Base-by-base conservation (phyloP, 441 rosid species). In the Monsonia emarginata region DNA sequence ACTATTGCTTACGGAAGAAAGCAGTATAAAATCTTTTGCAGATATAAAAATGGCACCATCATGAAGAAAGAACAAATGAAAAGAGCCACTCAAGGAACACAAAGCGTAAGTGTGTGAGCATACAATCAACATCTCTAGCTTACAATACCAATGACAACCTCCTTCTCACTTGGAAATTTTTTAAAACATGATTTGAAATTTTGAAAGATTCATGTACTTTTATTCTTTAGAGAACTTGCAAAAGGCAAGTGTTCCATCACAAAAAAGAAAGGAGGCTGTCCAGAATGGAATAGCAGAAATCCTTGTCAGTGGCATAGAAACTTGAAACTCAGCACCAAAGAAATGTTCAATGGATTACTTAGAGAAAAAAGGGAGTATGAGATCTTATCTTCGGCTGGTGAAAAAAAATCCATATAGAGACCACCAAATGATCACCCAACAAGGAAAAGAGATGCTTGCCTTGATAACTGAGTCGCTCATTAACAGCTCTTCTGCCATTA, bases 401-500 rank as follows among this genome's bases (percentile, higher is more conserved):
- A 40, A 13, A 40, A 40, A 11, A 42, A 42, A 42, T 42, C 4
- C 18, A 42, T 13, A 7, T 38, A 38, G 2, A 71, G 22, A 64
- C 26, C 31, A 28, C 13, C 13, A 68, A 18, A 19, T 11, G 7
- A 19, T 4, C n/a, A 48, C 22, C 22, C 13, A 8, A 61, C 8
- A 5, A 40, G 50, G 42, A 58, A 34, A 31, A 13, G 40, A 59
- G 42, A 3, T 31, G 76, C 83, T 79, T 80, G 77, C 97, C 96
- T 88, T 91, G 76, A 91, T 69, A 69, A 71, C 72, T 36, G 98
- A 88, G 65, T 91, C 87, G 32, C 95, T 95, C 91, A 89, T 86
- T 78, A 91, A 72, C 77, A 91, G 88, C 70, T 89, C 98, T 82
- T 95, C 98, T 26, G 96, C 95, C 85, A 91, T 82, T 80, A 91